Percentiles rank a stretch among this genome's conserved stretches.
These are phyloP conservation scores for Rhipidocladum racemiflorum DNA, from an alignment of 176 grass and related monocot genomes.

Conservation along the genomic window DNA sequence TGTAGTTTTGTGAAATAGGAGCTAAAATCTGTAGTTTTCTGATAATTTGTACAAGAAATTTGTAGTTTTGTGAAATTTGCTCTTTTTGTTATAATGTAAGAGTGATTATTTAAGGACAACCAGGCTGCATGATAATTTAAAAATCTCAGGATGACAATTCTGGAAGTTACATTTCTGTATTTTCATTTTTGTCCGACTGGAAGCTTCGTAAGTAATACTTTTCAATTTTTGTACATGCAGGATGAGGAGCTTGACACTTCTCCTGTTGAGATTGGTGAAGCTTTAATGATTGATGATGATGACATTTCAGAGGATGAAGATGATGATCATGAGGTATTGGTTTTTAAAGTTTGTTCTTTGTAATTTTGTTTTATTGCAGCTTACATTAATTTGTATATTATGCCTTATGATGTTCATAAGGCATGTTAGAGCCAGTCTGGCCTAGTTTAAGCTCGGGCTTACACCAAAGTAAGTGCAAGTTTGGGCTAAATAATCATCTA, in stretches of 20 bases:
- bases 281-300: conserved; percentile 90
- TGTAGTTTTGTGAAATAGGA: too few relatives aligned
- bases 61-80: too few relatives aligned
- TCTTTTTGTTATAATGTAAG: neutral
- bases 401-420: neutral
- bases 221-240: conserved; percentile 16
- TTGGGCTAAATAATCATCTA: neutral
- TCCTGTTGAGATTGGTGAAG: conserved; percentile 83
- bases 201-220: neutral
- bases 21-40: too few relatives aligned
- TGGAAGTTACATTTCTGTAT: neutral
- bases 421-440: neutral
- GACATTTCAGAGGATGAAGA: conserved; percentile 92
- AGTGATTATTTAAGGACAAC: neutral
- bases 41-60: too few relatives aligned
- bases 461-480: neutral
- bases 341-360: neutral
- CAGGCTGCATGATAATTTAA: neutral
- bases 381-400: neutral
- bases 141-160: neutral
- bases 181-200: neutral
- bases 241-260: conserved; percentile 75
- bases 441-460: neutral
- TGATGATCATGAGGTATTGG: conserved; percentile 67
- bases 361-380: neutral